Base-by-base conservation (phyloP, 2,329 filamentous ascomycete species). In the Fusarium sambucinum region DNA sequence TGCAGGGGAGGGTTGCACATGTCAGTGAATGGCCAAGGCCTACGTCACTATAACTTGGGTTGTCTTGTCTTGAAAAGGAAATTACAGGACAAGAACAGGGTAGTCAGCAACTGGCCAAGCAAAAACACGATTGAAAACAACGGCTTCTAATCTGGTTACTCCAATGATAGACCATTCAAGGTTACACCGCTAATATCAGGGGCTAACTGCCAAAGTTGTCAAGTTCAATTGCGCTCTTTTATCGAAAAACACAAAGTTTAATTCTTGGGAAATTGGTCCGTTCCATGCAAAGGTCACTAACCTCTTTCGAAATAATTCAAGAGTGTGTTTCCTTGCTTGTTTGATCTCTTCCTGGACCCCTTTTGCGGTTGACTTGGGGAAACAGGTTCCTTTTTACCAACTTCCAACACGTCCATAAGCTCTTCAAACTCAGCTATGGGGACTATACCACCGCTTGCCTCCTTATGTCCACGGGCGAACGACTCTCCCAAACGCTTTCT, bases 391-490 rank as follows among this genome's bases (percentile, higher is more conserved):
- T 86, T 89, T 75, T 87, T 85, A 1, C 87, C 87, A 40, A 90
- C 78, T 52, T 85, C 83, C 78, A 91, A 81, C 16, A 88, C 73
- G 6, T 77, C 77, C 80, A 89, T 86, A 16, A 92, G 76, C 73
- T 91, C 89, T 63, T 91, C 88, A 74, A 91, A 92, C 60, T 89
- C 87, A 3, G 81, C 83, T 13, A 77, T 82, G 0, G 82, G 82
- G 0, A 92, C 86, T 45, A 90, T 88, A 0, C 89, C 90, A 2
- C 89, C 89, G 47, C 86, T 89, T 1, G 89, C 89, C 72, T 90
- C 88, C 62, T 88, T 90, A 66, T 92, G 89, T 0, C 90, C 89
- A 53, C 85, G 82, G 1, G 89, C 89, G 72, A 91, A 92, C 27
- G 84, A 88, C 47, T 88, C 84, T 0, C 89, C 89, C 13, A 91